Evolutionary conservation across 176 grass and related monocot genomes (phyloP).

Genomic region (sorghum (Sorghum bicolor)): Sorghum_bicolor_NCBIv3 NC_012871.2:68994501-68995000

Average conservation of each 20-base stretch:
- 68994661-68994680: conserved; percentile 66
- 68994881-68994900: conserved; percentile 71
- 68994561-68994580: conserved; percentile 79
- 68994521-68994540: conserved; percentile 35
- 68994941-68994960: conserved; percentile 68
- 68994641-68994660: conserved; percentile 69
- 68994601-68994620: conserved; percentile 91
- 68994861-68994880: conserved; percentile 66
- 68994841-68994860: conserved; percentile 72
- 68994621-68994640: conserved; percentile 64
- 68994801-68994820: conserved; percentile 57
- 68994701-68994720: conserved; percentile 91
- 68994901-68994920: conserved; percentile 88
- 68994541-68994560: conserved; percentile 85
- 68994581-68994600: conserved; percentile 64
- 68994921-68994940: conserved; percentile 99
- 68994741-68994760: conserved; percentile 84
- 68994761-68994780: conserved; percentile 66
- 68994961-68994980: conserved; percentile 61
- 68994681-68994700: conserved; percentile 60
- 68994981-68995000: conserved; percentile 14
- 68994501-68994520: conserved; percentile 68
- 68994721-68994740: conserved; percentile 81
- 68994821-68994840: conserved; percentile 49
- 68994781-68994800: conserved; percentile 70